A percentile compares a stretch with the other conserved stretches of the same genome.
These are phyloP conservation scores for Gynandropsis gynandra DNA, from an alignment of 345 rosid genomes.

Conservation along the genomic window DNA sequence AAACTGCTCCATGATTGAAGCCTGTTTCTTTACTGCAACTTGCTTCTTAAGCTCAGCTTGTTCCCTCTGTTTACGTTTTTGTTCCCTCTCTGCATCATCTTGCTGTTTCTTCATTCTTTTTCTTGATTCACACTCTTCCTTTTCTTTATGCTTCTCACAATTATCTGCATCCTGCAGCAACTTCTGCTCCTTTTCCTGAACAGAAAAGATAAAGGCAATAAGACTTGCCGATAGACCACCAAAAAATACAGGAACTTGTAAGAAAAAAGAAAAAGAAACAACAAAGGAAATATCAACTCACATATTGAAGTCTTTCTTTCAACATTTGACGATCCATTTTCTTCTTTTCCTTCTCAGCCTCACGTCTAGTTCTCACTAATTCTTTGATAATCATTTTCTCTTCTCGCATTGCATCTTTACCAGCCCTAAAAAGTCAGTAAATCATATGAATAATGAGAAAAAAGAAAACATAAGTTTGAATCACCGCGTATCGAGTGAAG, in stretches of 20 bases:
- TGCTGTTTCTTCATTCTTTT: slow-evolving; percentile 62
- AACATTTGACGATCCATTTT: slow-evolving; percentile 52
- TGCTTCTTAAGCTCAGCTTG: slow-evolving; percentile 58
- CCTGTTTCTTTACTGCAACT: slow-evolving; percentile 64
- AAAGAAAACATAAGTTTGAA: neutral
- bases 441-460: neutral
- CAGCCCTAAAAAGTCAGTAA: slow-evolving; percentile 34
- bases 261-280: neutral
- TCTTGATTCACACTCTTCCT: slow-evolving; percentile 54
- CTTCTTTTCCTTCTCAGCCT: slow-evolving; percentile 74
- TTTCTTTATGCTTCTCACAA: slow-evolving; percentile 52
- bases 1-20: slow-evolving; percentile 84
- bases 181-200: slow-evolving; percentile 71
- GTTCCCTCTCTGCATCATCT: slow-evolving; percentile 70
- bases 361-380: slow-evolving; percentile 57
- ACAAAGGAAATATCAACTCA: slow-evolving; percentile 29
- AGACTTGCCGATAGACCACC: neutral
- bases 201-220: neutral
- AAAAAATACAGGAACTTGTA: neutral
- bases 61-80: slow-evolving; percentile 66
- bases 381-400: slow-evolving; percentile 57
- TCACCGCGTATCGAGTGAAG: slow-evolving; percentile 9
- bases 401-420: slow-evolving; percentile 51
- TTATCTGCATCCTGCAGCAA: slow-evolving; percentile 44
- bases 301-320: slow-evolving; percentile 57